These are phyloP conservation scores for Plasmodium gallinaceum DNA, from an alignment of 169 alveolate genomes.

Conservation along the genomic window DNA sequence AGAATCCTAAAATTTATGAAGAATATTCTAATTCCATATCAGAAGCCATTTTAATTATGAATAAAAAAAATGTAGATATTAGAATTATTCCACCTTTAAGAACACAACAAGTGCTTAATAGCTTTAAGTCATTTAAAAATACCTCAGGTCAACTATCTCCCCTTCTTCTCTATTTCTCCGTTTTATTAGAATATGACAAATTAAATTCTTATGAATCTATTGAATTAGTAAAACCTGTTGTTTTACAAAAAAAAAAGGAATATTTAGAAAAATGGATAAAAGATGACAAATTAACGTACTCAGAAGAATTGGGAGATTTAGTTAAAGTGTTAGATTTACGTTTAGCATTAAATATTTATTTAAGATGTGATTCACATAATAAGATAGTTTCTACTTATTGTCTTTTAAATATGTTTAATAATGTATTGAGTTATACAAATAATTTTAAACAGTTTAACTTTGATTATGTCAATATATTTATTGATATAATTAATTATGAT, in stretches of 20 bases:
- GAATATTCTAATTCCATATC: conserved; percentile 57
- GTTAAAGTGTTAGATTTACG: conserved; percentile 92
- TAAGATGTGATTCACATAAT: conserved; percentile 79
- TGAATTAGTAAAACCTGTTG: conserved; percentile 97
- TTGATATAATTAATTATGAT: conserved; percentile 77
- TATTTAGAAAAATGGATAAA: conserved; percentile 96
- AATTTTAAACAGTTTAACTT: conserved; percentile 77
- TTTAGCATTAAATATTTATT: conserved; percentile 94
- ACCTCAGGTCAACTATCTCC: conserved; percentile 87
- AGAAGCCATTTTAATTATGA: conserved; percentile 70
- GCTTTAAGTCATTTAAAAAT: conserved; percentile 65
- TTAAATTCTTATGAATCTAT: conserved; percentile 96
- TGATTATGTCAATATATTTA: conserved; percentile 84
- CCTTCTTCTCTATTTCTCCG: conserved; percentile 96
- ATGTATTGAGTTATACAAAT: conserved; percentile 94
- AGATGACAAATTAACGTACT: conserved; percentile 96
- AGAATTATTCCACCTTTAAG: conserved; percentile 67
- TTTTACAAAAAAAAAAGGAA: conserved; percentile 93
- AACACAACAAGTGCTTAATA: conserved; percentile 75
- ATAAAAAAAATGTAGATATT: conserved; percentile 57
- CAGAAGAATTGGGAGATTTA: conserved; percentile 98
- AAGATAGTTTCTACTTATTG: conserved; percentile 92
- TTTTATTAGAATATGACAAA: conserved; percentile 95
- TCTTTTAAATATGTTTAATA: conserved; percentile 95
- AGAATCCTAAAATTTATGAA: conserved; percentile 59